Conservation (phyloP, 148 eudicot species). For the Linanthus parryae region DNA sequence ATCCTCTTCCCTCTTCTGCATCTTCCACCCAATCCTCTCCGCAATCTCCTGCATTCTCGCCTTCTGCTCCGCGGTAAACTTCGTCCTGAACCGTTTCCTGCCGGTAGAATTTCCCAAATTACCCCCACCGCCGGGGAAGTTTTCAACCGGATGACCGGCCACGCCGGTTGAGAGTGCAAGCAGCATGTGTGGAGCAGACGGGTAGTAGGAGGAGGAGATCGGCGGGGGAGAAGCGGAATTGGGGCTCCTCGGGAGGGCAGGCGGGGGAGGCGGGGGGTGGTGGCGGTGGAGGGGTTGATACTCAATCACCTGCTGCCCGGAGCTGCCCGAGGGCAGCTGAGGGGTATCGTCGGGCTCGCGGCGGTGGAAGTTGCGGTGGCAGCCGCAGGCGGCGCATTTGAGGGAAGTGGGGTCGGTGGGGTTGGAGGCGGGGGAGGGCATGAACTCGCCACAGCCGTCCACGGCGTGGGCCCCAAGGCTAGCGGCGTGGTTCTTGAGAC, state of each 20-base stretch:
- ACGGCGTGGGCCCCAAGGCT: constrained; percentile 34
- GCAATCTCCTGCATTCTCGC: constrained; percentile 45
- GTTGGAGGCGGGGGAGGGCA: constrained; percentile 16
- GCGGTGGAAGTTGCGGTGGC: constrained; percentile 48
- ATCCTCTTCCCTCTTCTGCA: constrained; percentile 43
- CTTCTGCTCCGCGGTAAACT: constrained; percentile 39
- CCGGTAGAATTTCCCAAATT: constrained; percentile 8
- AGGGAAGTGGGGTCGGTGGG: constrained; percentile 22
- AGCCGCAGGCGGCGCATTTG: constrained; percentile 40
- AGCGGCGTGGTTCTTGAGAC: constrained; percentile 52
- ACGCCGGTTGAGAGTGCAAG: constrained; percentile 32
- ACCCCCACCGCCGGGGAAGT: no score
- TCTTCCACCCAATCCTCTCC: constrained; percentile 52
- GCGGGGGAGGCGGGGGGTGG: constrained; percentile 39
- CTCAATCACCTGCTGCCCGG: constrained; percentile 31
- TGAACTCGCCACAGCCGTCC: constrained; percentile 43
- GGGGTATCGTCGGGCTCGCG: constrained; percentile 3
- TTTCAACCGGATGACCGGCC: constrained; percentile 2
- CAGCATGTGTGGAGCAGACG: constrained; percentile 53
- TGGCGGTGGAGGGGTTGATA: constrained; percentile 52
- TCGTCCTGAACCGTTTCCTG: constrained; percentile 45
- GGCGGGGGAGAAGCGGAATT: constrained; percentile 49
- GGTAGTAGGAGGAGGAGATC: constrained; percentile 50
- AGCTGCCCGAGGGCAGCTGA: not conserved
- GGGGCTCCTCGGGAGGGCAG: constrained; percentile 20